phyloP scores from a whole-genome alignment of 129 eudicot species.

The Flaveria brownii region DNA sequence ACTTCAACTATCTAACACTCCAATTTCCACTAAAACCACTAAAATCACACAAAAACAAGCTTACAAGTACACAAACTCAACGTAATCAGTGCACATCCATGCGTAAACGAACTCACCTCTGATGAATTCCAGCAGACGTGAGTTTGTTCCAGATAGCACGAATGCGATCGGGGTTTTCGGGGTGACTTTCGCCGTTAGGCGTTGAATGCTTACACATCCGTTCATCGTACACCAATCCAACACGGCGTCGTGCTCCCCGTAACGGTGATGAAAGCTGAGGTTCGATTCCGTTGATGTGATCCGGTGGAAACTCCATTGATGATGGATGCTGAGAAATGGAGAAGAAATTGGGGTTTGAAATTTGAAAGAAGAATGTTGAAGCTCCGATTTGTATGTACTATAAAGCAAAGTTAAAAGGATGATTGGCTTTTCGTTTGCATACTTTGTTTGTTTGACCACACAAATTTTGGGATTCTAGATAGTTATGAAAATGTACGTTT shows the following conservation, averaged over 20 bases:
- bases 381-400: background rate
- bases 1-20: slow-evolving; percentile 15
- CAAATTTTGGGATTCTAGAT: background rate
- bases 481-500: background rate
- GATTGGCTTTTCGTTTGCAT: slow-evolving; percentile 11
- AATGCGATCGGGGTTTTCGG: slow-evolving; percentile 83
- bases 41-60: slow-evolving; percentile 2
- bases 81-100: background rate
- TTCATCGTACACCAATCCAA: slow-evolving; percentile 79
- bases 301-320: slow-evolving; percentile 18
- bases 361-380: slow-evolving; percentile 24
- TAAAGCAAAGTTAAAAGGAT: slow-evolving; percentile 7
- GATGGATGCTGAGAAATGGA: background rate
- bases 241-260: slow-evolving; percentile 47
- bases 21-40: slow-evolving; percentile 5
- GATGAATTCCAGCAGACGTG: slow-evolving; percentile 49
- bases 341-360: slow-evolving; percentile 22
- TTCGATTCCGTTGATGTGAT: slow-evolving; percentile 14
- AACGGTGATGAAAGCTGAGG: slow-evolving; percentile 11
- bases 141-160: slow-evolving; percentile 75
- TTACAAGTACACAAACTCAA: slow-evolving; percentile 1
- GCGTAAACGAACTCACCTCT: slow-evolving; percentile 41
- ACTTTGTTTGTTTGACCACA: background rate
- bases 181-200: slow-evolving; percentile 54
- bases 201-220: slow-evolving; percentile 73